Percentiles rank a stretch among this genome's conserved stretches.
Evolutionary conservation across 1,284 basidiomycete species (phyloP).

Genomic region (Malassezia dermatis): DNA sequence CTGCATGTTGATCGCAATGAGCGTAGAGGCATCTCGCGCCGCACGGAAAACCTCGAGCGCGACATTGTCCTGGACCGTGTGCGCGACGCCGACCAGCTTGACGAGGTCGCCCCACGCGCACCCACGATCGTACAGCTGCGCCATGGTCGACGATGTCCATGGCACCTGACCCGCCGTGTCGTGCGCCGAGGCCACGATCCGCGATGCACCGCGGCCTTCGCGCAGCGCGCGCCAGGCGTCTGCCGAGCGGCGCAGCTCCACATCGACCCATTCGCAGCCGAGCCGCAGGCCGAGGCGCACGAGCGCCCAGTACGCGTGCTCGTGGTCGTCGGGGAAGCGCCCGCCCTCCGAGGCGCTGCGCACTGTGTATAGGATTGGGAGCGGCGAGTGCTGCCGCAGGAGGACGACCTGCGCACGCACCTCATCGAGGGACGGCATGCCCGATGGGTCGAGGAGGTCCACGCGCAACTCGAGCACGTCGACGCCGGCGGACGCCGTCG

Average conservation of each 20-base stretch:
- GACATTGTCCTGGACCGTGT: slow-evolving; percentile 67
- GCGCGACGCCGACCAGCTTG: slow-evolving; percentile 81
- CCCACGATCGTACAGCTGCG: slow-evolving; percentile 40
- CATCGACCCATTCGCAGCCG: slow-evolving; percentile 84
- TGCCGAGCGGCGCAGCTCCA: slow-evolving; percentile 70
- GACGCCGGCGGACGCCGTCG: slow-evolving; percentile 67
- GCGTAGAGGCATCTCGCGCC: slow-evolving; percentile 56
- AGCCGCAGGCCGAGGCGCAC: slow-evolving; percentile 68
- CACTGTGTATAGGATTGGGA: slow-evolving; percentile 88
- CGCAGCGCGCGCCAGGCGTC: slow-evolving; percentile 58
- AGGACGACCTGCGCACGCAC: slow-evolving; percentile 72
- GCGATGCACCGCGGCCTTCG: slow-evolving; percentile 60
- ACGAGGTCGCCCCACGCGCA: slow-evolving; percentile 63
- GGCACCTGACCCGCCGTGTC: slow-evolving; percentile 77
- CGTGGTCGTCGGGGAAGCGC: slow-evolving; percentile 69
- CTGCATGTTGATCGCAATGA: slow-evolving; percentile 93
- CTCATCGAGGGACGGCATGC: slow-evolving; percentile 59
- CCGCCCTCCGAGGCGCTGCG: slow-evolving; percentile 82
- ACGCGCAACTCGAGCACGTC: slow-evolving; percentile 90
- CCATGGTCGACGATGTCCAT: slow-evolving; percentile 65
- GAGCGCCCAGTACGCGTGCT: slow-evolving; percentile 66
- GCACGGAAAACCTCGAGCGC: slow-evolving; percentile 60
- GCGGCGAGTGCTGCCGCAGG: slow-evolving; percentile 63
- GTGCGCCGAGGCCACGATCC: slow-evolving; percentile 86
- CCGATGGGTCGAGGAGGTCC: slow-evolving; percentile 64